phyloP scores from a whole-genome alignment of 1,284 basidiomycete species.

The Peniophora sp. region DNA sequence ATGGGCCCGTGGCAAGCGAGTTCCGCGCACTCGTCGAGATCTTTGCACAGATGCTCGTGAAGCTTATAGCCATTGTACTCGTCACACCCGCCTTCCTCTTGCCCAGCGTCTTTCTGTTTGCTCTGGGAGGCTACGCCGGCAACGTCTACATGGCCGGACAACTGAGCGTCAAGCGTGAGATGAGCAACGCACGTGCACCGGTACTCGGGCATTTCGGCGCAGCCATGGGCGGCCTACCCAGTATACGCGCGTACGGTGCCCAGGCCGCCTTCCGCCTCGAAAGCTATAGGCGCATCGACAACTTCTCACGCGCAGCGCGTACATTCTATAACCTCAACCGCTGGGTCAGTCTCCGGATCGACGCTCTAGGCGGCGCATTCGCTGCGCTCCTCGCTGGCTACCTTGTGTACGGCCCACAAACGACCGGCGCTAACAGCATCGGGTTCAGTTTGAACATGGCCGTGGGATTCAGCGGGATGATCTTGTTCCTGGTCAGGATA shows the following conservation, averaged over 20 bases:
- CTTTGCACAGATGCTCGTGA: conserved; percentile 27
- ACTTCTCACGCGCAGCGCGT: conserved; percentile 35
- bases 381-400: conserved; percentile 46
- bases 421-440: conserved; percentile 33
- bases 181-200: conserved; percentile 61
- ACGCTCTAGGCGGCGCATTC: conserved; percentile 43
- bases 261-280: conserved; percentile 39
- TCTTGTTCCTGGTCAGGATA: conserved; percentile 43
- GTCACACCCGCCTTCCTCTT: conserved; percentile 37
- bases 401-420: conserved; percentile 37
- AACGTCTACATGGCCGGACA: conserved; percentile 66
- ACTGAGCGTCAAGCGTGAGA: conserved; percentile 67
- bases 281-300: conserved; percentile 38
- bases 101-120: conserved; percentile 31
- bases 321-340: conserved; percentile 50
- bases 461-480: conserved; percentile 46
- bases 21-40: conserved; percentile 20
- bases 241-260: conserved; percentile 53
- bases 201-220: conserved; percentile 67
- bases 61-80: conserved; percentile 34
- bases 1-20: conserved; percentile 19
- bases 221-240: conserved; percentile 61
- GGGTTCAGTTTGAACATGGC: conserved; percentile 47
- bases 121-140: conserved; percentile 37
- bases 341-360: conserved; percentile 51